phyloP scores from a whole-genome alignment of 2,329 filamentous ascomycete species.

The Beauveria medogensis region DNA sequence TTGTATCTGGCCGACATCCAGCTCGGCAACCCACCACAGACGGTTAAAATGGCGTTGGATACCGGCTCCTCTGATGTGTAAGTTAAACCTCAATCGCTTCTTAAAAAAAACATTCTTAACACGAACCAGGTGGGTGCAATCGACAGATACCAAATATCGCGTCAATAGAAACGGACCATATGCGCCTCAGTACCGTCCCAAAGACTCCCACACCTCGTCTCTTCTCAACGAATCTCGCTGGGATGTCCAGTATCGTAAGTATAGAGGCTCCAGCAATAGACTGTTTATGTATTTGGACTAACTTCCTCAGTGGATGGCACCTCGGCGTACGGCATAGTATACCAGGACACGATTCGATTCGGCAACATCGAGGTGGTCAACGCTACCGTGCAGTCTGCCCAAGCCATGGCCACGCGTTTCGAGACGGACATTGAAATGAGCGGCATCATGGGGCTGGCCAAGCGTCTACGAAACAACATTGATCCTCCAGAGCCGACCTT shows the following conservation, averaged over 20 bases:
- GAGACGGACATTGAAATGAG: slow-evolving; percentile 35
- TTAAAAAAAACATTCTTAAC: neutral
- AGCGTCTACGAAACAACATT: slow-evolving; percentile 36
- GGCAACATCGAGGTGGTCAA: slow-evolving; percentile 35
- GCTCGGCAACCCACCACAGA: slow-evolving; percentile 41
- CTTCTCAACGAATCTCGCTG: slow-evolving; percentile 37
- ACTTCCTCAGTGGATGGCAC: slow-evolving; percentile 33
- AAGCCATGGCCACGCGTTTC: slow-evolving; percentile 32
- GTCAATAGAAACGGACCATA: slow-evolving; percentile 27
- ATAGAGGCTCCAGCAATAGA: slow-evolving; percentile 10
- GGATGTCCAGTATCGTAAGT: slow-evolving; percentile 41
- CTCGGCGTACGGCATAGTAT: slow-evolving; percentile 39
- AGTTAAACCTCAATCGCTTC: slow-evolving; percentile 29
- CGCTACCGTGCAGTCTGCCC: slow-evolving; percentile 42
- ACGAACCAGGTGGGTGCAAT: slow-evolving; percentile 44
- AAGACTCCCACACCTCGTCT: slow-evolving; percentile 35
- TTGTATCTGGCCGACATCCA: slow-evolving; percentile 36
- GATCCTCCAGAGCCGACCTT: slow-evolving; percentile 34
- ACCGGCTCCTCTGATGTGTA: slow-evolving; percentile 54
- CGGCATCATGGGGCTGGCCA: slow-evolving; percentile 45
- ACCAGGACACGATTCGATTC: slow-evolving; percentile 41
- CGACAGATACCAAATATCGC: slow-evolving; percentile 36
- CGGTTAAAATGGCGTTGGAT: slow-evolving; percentile 40
- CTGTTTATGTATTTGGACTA: neutral
- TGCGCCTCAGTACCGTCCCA: slow-evolving; percentile 35